A percentile compares a stretch with the other conserved stretches of the same genome.
Evolutionary conservation across 1,284 basidiomycete species (phyloP).

Genomic region (Heimioporus retisporus): DNA sequence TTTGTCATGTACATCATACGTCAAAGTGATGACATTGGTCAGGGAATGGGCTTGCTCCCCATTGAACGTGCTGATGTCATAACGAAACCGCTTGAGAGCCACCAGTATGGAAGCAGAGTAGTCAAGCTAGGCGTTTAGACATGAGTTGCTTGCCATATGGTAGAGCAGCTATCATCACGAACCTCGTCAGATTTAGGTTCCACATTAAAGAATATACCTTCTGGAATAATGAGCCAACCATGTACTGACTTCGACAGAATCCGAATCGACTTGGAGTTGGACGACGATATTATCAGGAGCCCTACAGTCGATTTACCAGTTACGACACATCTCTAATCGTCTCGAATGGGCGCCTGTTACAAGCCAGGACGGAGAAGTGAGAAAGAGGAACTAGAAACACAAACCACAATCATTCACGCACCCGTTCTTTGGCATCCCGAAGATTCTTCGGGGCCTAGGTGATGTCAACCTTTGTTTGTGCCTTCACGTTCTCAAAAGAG

Average conservation of each 20-base stretch:
- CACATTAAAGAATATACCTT: neutral
- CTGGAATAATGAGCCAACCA: slow-evolving; percentile 2
- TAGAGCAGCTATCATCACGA: neutral
- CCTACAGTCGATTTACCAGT: too few species aligned
- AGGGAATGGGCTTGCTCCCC: slow-evolving; percentile 16
- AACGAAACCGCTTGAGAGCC: slow-evolving; percentile 4
- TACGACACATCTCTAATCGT: too few species aligned
- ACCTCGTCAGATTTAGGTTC: neutral
- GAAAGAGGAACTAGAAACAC: too few species aligned
- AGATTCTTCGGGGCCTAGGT: neutral
- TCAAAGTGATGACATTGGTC: slow-evolving; percentile 13
- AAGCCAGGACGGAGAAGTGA: too few species aligned
- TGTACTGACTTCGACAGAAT: too few species aligned
- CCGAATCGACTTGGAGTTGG: too few species aligned
- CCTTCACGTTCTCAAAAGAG: neutral
- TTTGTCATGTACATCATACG: neutral
- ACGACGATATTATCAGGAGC: too few species aligned
- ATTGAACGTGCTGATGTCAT: slow-evolving; percentile 2
- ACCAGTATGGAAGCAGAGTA: slow-evolving; percentile 2
- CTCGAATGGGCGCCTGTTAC: too few species aligned
- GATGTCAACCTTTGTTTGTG: too few species aligned
- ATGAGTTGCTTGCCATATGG: neutral
- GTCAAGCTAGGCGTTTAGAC: slow-evolving; percentile 2
- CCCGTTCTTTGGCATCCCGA: too few species aligned
- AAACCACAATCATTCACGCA: neutral